Base-by-base conservation (phyloP, 768 basidiomycete species). In the Astraeus odoratus region DNA sequence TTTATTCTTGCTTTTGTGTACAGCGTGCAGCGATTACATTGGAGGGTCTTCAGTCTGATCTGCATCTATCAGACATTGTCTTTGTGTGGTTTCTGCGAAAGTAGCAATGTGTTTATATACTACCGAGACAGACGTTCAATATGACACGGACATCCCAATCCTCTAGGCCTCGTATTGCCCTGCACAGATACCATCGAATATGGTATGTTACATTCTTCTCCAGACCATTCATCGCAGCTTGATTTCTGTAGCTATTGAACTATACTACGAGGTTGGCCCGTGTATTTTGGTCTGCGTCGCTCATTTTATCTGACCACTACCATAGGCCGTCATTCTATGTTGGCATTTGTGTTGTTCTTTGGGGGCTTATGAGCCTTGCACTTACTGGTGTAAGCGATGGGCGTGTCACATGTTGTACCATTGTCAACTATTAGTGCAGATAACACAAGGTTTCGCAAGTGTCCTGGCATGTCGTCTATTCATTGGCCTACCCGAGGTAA, bases 371-470 rank as follows among this genome's bases (percentile, higher is more conserved):
- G 3, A 82, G 80, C n/a, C n/a, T n/a, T 39, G 66, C 74, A 7
- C 61, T 82, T 37, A 84, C 81, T 24, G 82, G 81, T 5, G 75
- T 80, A 55, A n/a, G n/a, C n/a, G n/a, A n/a, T n/a, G n/a, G n/a
- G n/a, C 30, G 71, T 51, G 4, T 40, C 31, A 16, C 22, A 39
- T n/a, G 2, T n/a, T 16, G 13, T 22, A 15, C 20, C 38, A 26
- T 5, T 12, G 5, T 15, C 23, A 18, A 26, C 35, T 47, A 37
- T 24, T 26, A 29, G 24, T 20, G 8, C 35, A 81, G 79, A 60
- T 77, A 5, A 77, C 81, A 0, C 66, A 69, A 38, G 75, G 73
- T 57, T 81, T 75, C 40, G 60, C 66, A 13, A 79, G 77, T 0
- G 75, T 83, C n/a, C 44, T 82, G 10, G 64, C 69, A 1, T 80